A percentile compares a stretch with the other conserved stretches of the same genome.
Conservation (phyloP, 495 filamentous ascomycete genomes). For the Penicillium cosmopolitanum region DNA sequence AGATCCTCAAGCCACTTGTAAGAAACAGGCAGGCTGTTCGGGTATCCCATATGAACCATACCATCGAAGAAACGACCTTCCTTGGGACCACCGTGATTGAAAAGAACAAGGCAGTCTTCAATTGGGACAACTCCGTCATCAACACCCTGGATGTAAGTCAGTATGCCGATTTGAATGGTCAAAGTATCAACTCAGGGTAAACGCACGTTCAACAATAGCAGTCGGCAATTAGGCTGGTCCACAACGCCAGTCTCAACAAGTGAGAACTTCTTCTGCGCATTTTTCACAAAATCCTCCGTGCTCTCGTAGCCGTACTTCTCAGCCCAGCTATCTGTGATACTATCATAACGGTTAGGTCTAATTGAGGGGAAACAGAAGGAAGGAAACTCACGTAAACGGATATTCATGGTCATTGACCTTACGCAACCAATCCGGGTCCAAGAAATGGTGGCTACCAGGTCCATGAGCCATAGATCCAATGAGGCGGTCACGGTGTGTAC, state of each 20-base stretch:
- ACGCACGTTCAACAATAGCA: slow-evolving; percentile 71
- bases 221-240: slow-evolving; percentile 60
- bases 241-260: slow-evolving; percentile 71
- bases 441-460: slow-evolving; percentile 73
- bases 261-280: slow-evolving; percentile 71
- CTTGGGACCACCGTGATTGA: slow-evolving; percentile 74
- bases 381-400: slow-evolving; percentile 63
- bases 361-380: neutral
- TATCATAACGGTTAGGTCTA: slow-evolving; percentile 25
- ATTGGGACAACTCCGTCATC: slow-evolving; percentile 77
- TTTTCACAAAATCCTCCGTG: slow-evolving; percentile 61
- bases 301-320: slow-evolving; percentile 71
- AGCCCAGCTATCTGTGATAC: slow-evolving; percentile 65
- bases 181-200: neutral
- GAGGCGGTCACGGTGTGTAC: slow-evolving; percentile 65
- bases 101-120: slow-evolving; percentile 69
- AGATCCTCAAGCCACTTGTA: slow-evolving; percentile 46
- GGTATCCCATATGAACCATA: slow-evolving; percentile 69
- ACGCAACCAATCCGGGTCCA: slow-evolving; percentile 65
- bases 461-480: slow-evolving; percentile 70
- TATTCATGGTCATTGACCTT: slow-evolving; percentile 76
- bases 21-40: slow-evolving; percentile 41
- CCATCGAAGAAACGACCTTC: slow-evolving; percentile 69
- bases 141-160: slow-evolving; percentile 53
- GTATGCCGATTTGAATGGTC: slow-evolving; percentile 3